Evolutionary conservation across 257 asterid genomes (phyloP).

Genomic region (Vinca minor): DNA sequence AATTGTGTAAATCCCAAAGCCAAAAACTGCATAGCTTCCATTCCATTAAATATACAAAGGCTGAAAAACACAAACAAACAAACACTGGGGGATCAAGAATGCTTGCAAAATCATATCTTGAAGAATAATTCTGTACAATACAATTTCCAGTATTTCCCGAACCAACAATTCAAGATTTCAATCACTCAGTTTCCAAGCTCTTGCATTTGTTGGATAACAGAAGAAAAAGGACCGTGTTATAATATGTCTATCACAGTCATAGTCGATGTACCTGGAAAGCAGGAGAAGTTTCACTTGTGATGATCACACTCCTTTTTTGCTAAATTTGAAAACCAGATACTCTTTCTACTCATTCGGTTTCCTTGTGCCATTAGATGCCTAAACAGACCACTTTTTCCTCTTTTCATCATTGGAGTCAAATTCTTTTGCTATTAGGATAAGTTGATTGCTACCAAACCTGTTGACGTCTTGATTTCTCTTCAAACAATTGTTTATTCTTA

Average conservation of each 20-base stretch:
- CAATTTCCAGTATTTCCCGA: conserved; percentile 83
- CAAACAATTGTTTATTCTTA: too few species aligned
- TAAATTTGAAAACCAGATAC: background rate
- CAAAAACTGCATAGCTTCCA: background rate
- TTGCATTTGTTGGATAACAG: too few species aligned
- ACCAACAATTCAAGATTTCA: too few species aligned
- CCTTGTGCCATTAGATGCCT: too few species aligned
- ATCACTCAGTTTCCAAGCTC: too few species aligned
- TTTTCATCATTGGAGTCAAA: too few species aligned
- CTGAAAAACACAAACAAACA: background rate
- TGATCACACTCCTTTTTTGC: background rate
- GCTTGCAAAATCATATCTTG: too few species aligned
- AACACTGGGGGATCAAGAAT: background rate
- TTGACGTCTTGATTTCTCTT: too few species aligned
- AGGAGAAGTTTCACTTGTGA: conserved; percentile 16
- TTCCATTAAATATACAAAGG: background rate
- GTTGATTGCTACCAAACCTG: too few species aligned
- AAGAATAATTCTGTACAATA: conserved; percentile 69
- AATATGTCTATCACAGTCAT: conserved; percentile 86
- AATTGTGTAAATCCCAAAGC: too few species aligned
- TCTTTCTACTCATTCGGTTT: background rate
- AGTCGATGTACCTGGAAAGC: conserved; percentile 78
- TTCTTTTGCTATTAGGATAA: too few species aligned
- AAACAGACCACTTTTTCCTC: too few species aligned
- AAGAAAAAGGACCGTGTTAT: background rate